Evolutionary conservation across 441 rosid genomes (phyloP).

Genomic region (Codiaeum variegatum): DNA sequence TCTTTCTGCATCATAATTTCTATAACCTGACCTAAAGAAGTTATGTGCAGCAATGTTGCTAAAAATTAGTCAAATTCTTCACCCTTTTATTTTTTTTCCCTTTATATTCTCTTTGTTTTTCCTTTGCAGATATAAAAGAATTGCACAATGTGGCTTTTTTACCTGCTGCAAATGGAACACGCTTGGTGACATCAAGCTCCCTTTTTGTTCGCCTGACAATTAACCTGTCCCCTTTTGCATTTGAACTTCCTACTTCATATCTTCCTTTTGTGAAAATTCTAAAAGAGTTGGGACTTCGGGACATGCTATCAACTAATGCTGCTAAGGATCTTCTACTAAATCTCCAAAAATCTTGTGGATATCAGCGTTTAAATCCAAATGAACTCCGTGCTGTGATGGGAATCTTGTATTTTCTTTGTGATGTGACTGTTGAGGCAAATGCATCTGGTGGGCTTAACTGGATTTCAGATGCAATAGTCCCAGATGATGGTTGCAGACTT

Average conservation of each 20-base stretch:
- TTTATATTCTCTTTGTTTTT: neutral
- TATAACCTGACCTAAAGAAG: neutral
- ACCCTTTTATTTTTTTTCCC: constrained; percentile 1
- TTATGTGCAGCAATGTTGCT: neutral
- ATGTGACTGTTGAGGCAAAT: constrained; percentile 37
- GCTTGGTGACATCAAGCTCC: constrained; percentile 72
- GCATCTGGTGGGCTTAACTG: constrained; percentile 26
- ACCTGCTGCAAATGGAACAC: constrained; percentile 98
- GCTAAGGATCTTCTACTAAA: constrained; percentile 71
- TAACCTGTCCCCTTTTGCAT: constrained; percentile 92
- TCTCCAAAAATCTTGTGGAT: constrained; percentile 82
- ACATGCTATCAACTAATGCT: constrained; percentile 64
- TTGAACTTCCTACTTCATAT: constrained; percentile 82
- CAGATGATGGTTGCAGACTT: constrained; percentile 97
- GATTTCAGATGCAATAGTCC: constrained; percentile 69
- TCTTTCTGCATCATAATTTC: neutral
- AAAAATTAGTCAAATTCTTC: constrained; percentile 10
- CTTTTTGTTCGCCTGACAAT: constrained; percentile 79
- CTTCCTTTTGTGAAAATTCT: constrained; percentile 85
- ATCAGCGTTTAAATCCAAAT: constrained; percentile 89
- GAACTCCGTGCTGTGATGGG: constrained; percentile 98
- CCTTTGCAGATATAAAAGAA: constrained; percentile 60
- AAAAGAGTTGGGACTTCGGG: constrained; percentile 88
- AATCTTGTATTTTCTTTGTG: constrained; percentile 71
- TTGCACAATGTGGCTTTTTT: constrained; percentile 80